Conservation (phyloP, 2,329 filamentous ascomycete genomes). For the Fusarium papillatum region DNA sequence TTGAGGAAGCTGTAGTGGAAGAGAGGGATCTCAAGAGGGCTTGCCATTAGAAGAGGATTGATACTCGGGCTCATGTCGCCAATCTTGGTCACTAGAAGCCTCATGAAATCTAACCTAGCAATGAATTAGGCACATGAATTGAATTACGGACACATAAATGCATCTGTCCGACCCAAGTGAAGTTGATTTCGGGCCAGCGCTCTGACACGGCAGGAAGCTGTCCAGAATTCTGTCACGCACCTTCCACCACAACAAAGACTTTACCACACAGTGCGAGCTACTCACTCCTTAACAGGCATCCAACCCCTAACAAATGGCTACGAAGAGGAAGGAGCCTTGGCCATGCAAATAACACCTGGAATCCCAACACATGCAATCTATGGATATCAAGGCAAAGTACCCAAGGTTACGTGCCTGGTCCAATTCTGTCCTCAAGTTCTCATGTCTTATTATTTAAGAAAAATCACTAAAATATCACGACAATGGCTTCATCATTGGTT, state of each 20-base stretch:
- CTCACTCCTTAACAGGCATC: neutral
- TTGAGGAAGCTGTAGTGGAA: constrained; percentile 3
- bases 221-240: neutral
- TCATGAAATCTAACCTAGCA: neutral
- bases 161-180: neutral
- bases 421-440: neutral
- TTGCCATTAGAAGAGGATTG: neutral
- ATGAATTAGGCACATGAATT: neutral
- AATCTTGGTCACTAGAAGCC: neutral
- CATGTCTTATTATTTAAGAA: neutral
- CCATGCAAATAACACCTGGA: neutral
- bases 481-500: neutral
- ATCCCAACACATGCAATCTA: neutral
- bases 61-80: neutral
- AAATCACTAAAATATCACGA: neutral
- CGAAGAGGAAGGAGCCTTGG: neutral
- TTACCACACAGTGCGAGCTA: neutral
- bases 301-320: neutral
- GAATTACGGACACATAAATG: neutral
- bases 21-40: constrained; percentile 13
- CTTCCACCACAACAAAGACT: neutral
- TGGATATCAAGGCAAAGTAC: neutral
- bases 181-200: neutral
- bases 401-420: neutral
- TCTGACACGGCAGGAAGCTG: neutral